Evolutionary conservation across 2,329 filamentous ascomycete species (phyloP).

Genomic region (Acephala macrosclerotiorum): DNA sequence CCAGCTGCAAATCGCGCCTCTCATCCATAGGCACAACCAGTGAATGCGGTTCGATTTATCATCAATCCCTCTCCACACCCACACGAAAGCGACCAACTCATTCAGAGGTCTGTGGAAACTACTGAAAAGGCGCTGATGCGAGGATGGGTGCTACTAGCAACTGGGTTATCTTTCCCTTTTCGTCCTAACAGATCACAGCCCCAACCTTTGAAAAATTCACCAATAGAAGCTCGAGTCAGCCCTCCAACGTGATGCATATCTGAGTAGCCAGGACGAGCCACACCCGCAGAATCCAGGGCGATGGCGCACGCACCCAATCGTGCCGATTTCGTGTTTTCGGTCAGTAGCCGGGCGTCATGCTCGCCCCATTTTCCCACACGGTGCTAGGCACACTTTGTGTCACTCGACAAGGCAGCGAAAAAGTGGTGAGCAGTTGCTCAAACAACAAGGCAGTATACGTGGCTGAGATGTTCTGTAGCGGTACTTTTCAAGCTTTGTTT

Average conservation of each 20-base stretch:
- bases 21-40: background rate
- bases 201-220: background rate
- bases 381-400: conserved; percentile 12
- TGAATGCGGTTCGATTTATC: background rate
- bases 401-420: conserved; percentile 11
- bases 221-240: conserved; percentile 1
- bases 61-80: background rate
- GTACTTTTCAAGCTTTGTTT: too few relatives aligned
- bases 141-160: too few relatives aligned
- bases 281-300: conserved; percentile 3
- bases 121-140: too few relatives aligned
- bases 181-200: too few relatives aligned
- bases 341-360: too few relatives aligned
- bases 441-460: conserved; percentile 1
- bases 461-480: too few relatives aligned
- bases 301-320: background rate
- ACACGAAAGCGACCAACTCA: too few relatives aligned
- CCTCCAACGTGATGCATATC: conserved; percentile 2
- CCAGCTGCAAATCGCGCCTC: conserved; percentile 3
- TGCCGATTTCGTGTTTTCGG: too few relatives aligned
- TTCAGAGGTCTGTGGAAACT: too few relatives aligned
- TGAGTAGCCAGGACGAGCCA: conserved; percentile 5
- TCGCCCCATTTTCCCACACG: conserved; percentile 5
- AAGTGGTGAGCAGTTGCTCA: conserved; percentile 8
- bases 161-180: too few relatives aligned